Percentiles rank a stretch among this genome's conserved stretches.
These are phyloP conservation scores for Rhynchospora tenuis DNA, from an alignment of 176 grass and related monocot genomes.

Conservation along the genomic window DNA sequence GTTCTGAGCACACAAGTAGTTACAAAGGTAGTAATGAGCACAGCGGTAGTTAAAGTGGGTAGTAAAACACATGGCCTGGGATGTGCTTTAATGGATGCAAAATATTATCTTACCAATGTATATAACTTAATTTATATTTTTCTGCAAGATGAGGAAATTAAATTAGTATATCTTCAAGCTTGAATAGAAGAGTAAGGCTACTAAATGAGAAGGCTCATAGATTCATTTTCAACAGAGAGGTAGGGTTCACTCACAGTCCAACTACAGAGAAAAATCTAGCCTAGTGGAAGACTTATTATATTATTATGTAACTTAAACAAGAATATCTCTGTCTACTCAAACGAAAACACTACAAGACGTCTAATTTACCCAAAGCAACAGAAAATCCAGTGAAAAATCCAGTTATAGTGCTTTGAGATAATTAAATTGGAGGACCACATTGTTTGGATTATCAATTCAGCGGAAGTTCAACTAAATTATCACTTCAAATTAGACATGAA, in stretches of 20 bases:
- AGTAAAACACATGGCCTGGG: background rate
- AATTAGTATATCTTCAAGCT: background rate
- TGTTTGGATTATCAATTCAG: conserved; percentile 9
- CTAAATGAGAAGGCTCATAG: too few species aligned
- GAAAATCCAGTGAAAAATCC: background rate
- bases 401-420: too few species aligned
- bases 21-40: background rate
- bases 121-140: background rate
- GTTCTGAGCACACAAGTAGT: background rate
- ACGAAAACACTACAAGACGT: background rate
- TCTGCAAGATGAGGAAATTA: background rate
- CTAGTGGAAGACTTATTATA: background rate
- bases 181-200: background rate
- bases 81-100: background rate
- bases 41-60: background rate
- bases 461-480: background rate
- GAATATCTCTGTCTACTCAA: background rate
- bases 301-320: background rate
- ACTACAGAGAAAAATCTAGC: background rate
- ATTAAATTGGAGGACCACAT: background rate
- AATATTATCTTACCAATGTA: background rate
- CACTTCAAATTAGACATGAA: background rate
- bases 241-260: background rate
- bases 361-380: background rate
- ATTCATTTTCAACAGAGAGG: background rate